These are phyloP conservation scores for Pseudogymnoascus sp. DNA, from an alignment of 2,329 filamentous ascomycete species.

Conservation along the genomic window DNA sequence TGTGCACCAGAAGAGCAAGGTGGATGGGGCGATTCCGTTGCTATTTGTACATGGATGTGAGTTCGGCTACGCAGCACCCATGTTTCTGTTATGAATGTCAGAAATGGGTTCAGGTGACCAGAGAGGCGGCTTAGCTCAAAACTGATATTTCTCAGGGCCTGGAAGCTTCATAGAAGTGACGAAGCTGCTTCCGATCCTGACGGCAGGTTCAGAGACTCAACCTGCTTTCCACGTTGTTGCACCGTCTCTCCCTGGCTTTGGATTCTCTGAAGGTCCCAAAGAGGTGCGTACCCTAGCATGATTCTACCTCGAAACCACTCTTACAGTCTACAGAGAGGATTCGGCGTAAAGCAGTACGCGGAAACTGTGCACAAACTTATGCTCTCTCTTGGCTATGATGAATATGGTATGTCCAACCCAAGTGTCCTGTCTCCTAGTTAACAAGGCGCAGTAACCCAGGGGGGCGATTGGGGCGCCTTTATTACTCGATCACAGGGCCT, in stretches of 20 bases:
- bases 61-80: constrained; percentile 9
- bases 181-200: constrained; percentile 46
- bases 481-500: constrained; percentile 55
- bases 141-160: constrained; percentile 37
- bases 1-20: constrained; percentile 47
- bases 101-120: background rate
- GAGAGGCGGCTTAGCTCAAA: background rate
- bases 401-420: constrained; percentile 35
- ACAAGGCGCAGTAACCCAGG: constrained; percentile 40
- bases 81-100: background rate
- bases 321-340: constrained; percentile 40
- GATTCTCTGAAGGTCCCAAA: constrained; percentile 35
- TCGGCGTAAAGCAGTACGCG: constrained; percentile 52
- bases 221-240: constrained; percentile 48
- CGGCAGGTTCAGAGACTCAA: constrained; percentile 26
- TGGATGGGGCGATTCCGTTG: constrained; percentile 50
- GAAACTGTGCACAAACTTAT: constrained; percentile 61
- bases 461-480: constrained; percentile 64
- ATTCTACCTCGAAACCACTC: background rate
- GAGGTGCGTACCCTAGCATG: constrained; percentile 14
- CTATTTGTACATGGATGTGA: constrained; percentile 57
- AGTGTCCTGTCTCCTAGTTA: background rate
- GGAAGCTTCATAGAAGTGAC: constrained; percentile 58
- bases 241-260: constrained; percentile 47
- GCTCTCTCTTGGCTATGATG: constrained; percentile 55